Percentiles rank a stretch among this genome's conserved stretches.
Conservation (phyloP, 192 early-diverging fungal species). For the Coemansia nantahalensis region DNA sequence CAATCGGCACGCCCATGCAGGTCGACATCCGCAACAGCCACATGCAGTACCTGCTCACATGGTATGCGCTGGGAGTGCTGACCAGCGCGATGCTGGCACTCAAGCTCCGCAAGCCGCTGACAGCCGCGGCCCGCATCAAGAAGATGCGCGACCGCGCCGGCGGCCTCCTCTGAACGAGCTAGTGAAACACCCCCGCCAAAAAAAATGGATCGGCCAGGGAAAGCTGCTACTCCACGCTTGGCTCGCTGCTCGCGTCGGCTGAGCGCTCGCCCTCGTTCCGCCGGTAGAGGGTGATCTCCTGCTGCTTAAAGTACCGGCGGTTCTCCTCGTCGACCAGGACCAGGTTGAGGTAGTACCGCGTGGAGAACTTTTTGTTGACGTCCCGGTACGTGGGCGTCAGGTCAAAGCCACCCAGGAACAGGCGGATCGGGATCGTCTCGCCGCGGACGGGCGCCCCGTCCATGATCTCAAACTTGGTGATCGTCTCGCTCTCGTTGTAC, state of each 20-base stretch:
- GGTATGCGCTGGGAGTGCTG: constrained; percentile 71
- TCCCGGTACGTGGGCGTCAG: constrained; percentile 98
- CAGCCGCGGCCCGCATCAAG: constrained; percentile 27
- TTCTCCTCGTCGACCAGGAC: constrained; percentile 99
- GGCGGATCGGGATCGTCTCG: constrained; percentile 97
- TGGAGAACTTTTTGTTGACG: constrained; percentile 99
- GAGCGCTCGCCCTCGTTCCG: constrained; percentile 47
- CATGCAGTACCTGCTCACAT: constrained; percentile 84
- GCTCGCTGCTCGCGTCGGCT: background rate
- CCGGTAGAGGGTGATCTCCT: constrained; percentile 88
- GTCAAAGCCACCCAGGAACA: constrained; percentile 96
- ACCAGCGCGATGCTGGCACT: constrained; percentile 68
- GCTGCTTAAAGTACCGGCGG: constrained; percentile 98
- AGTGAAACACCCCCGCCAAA: background rate
- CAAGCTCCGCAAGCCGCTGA: constrained; percentile 59
- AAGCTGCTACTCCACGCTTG: background rate
- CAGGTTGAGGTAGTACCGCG: constrained; percentile 97
- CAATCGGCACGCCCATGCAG: constrained; percentile 65
- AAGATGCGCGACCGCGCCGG: constrained; percentile 41
- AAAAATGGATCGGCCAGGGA: too few species aligned
- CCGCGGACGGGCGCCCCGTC: constrained; percentile 95
- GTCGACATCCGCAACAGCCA: constrained; percentile 86
- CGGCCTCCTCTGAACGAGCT: constrained; percentile 14
- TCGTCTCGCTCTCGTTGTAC: constrained; percentile 98
- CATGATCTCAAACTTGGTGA: constrained; percentile 99